These are phyloP conservation scores for Nannizziopsis barbatae DNA, from an alignment of 2,329 filamentous ascomycete species.

Conservation along the genomic window DNA sequence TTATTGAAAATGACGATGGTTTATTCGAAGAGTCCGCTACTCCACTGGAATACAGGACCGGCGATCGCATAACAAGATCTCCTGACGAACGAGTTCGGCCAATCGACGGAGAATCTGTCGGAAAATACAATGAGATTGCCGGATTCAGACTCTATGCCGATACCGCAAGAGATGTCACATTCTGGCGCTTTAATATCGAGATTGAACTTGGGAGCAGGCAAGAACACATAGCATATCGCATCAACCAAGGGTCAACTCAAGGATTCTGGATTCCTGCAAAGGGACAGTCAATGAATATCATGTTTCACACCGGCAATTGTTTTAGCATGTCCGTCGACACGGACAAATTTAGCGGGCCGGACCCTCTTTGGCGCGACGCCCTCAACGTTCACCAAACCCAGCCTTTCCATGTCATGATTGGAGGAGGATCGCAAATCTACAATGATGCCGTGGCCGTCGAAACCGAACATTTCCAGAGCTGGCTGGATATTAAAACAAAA, in stretches of 20 bases:
- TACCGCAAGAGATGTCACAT: conserved; percentile 74
- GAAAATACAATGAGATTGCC: conserved; percentile 70
- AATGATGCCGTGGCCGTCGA: conserved; percentile 74
- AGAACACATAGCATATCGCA: conserved; percentile 83
- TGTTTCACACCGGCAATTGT: conserved; percentile 97
- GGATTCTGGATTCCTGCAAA: conserved; percentile 89
- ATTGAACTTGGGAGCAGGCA: conserved; percentile 70
- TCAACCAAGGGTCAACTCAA: conserved; percentile 78
- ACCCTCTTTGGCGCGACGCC: conserved; percentile 94
- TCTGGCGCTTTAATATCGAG: conserved; percentile 95
- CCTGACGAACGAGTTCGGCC: conserved; percentile 38
- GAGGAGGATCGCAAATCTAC: conserved; percentile 93
- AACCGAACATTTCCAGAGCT: conserved; percentile 66
- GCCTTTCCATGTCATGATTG: conserved; percentile 97
- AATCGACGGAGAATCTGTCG: conserved; percentile 65
- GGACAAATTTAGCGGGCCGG: conserved; percentile 75
- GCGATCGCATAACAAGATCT: conserved; percentile 31
- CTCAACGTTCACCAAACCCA: conserved; percentile 80
- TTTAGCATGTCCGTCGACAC: conserved; percentile 73
- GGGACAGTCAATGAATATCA: conserved; percentile 87
- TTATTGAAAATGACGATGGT: conserved; percentile 66
- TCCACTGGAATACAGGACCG: conserved; percentile 32
- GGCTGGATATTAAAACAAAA: conserved; percentile 71
- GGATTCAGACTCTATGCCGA: conserved; percentile 76
- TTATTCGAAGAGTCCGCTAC: conserved; percentile 60